Evolutionary conservation across 768 basidiomycete species (phyloP).

Genomic region (Serendipita vermifera): DNA sequence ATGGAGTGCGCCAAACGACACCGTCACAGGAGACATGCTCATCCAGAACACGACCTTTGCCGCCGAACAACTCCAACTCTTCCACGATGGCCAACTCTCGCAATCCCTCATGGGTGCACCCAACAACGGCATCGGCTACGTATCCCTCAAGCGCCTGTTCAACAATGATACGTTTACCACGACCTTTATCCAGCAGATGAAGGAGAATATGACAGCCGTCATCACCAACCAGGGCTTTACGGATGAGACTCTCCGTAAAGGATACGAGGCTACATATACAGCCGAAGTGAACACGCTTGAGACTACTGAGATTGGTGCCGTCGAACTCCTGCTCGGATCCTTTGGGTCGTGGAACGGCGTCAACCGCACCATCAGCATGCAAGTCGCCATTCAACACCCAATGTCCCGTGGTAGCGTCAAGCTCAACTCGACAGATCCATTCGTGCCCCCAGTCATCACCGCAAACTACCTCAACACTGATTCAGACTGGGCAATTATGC

Average conservation of each 20-base stretch:
- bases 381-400: constrained; percentile 55
- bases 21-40: not conserved
- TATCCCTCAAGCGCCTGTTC: constrained; percentile 17
- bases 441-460: constrained; percentile 48
- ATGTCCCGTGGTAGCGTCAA: constrained; percentile 46
- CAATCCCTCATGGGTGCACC: constrained; percentile 17
- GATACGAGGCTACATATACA: constrained; percentile 11
- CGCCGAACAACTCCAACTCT: constrained; percentile 5
- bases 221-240: constrained; percentile 10
- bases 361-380: constrained; percentile 35
- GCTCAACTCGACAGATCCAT: constrained; percentile 46
- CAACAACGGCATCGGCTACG: constrained; percentile 23
- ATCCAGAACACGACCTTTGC: constrained; percentile 4
- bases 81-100: constrained; percentile 2
- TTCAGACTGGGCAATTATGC: constrained; percentile 3
- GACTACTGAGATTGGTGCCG: constrained; percentile 17
- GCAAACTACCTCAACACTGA: constrained; percentile 40
- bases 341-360: constrained; percentile 24
- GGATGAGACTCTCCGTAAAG: constrained; percentile 4
- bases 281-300: constrained; percentile 7
- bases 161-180: constrained; percentile 13
- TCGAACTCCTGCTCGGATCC: constrained; percentile 42
- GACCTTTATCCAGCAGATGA: constrained; percentile 14
- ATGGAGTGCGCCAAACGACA: not conserved
- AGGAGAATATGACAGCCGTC: constrained; percentile 1